phyloP scores from a whole-genome alignment of 164 flowering plant genomes.

The Piper betle region DNA sequence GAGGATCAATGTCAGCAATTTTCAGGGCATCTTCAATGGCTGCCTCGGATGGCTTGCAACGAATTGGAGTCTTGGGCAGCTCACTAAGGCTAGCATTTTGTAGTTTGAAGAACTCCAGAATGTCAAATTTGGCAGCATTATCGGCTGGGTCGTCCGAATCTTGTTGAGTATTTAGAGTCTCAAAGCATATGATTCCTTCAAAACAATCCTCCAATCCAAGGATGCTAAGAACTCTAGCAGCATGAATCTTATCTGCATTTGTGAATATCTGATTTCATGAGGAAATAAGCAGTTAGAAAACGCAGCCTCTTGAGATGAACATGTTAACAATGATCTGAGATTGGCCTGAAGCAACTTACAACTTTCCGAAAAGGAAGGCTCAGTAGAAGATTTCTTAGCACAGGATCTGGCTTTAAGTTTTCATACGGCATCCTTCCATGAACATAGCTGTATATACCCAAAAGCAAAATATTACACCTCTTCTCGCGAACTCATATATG shows the following conservation, averaged over 20 bases:
- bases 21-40: conserved; percentile 51
- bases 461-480: background rate
- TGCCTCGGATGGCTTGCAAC: conserved; percentile 73
- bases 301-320: background rate
- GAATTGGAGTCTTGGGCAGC: conserved; percentile 50
- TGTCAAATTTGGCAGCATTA: conserved; percentile 20
- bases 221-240: conserved; percentile 38
- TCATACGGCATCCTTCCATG: conserved; percentile 86
- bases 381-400: conserved; percentile 46
- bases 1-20: conserved; percentile 59
- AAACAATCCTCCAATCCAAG: conserved; percentile 91
- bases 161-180: conserved; percentile 48
- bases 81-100: conserved; percentile 18
- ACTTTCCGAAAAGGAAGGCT: conserved; percentile 69
- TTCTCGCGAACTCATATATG: background rate
- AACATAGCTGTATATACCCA: conserved; percentile 41
- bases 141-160: conserved; percentile 4
- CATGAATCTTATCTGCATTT: conserved; percentile 68
- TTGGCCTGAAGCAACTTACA: conserved; percentile 31
- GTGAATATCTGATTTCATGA: conserved; percentile 50
- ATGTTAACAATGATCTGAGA: background rate
- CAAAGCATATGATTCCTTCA: conserved; percentile 72
- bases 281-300: background rate
- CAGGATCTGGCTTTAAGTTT: conserved; percentile 59
- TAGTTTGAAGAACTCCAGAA: conserved; percentile 15